Conservation (phyloP, 768 basidiomycete species). For the Mycena kentingensis region DNA sequence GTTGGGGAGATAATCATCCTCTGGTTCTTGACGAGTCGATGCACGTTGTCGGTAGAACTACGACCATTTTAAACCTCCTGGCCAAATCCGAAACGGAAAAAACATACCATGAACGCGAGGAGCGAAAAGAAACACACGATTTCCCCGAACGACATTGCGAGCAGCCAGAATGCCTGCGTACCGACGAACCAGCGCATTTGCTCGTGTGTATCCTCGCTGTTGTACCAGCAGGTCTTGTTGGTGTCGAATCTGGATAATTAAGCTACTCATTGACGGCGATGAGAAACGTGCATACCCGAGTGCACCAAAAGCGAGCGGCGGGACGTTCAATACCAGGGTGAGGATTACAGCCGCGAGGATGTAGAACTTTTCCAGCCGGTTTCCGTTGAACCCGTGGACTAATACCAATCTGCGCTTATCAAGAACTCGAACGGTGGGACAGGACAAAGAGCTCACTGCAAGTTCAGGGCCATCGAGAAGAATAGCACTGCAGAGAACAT, state of each 20-base stretch:
- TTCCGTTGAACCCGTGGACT: neutral
- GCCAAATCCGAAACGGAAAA: no score
- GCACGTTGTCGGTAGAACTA: no score
- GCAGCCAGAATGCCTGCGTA: slow-evolving; percentile 29
- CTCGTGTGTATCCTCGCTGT: slow-evolving; percentile 12
- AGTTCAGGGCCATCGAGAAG: slow-evolving; percentile 7
- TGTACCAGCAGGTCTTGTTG: slow-evolving; percentile 27
- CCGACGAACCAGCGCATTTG: slow-evolving; percentile 29
- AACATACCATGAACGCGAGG: slow-evolving; percentile 23
- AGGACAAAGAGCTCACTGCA: neutral
- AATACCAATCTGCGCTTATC: slow-evolving; percentile 3
- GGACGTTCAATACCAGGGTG: slow-evolving; percentile 21
- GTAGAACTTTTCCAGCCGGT: slow-evolving; percentile 23
- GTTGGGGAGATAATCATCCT: no score
- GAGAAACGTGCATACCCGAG: no score
- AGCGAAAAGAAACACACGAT: no score
- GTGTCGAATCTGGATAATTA: no score
- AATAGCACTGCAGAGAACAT: slow-evolving; percentile 6
- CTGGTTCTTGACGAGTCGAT: no score
- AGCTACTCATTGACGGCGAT: no score
- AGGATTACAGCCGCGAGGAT: slow-evolving; percentile 21
- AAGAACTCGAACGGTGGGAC: no score
- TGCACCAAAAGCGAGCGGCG: slow-evolving; percentile 24
- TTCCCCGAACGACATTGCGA: slow-evolving; percentile 24
- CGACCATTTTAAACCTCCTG: no score